Evolutionary conservation across 1,139 yeast species (phyloP), one percentile per base, ranked within the genome.

Genomic region (Blastobotrys serpentis): DNA sequence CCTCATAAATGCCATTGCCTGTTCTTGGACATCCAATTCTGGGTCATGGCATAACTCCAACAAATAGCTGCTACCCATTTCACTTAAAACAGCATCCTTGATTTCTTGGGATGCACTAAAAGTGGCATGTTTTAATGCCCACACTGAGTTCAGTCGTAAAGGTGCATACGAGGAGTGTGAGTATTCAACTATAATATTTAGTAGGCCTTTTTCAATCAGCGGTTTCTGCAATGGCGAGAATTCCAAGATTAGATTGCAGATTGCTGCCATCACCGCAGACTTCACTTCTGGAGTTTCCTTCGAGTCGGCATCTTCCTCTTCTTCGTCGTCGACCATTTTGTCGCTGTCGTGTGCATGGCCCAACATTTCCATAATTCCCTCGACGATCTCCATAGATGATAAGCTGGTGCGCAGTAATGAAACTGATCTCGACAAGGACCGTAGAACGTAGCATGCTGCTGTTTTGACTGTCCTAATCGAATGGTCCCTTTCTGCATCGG

Each of bases 201-300:
- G 72, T 3, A 78, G 68, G 2, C 81, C 86, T 53, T 77, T 74
- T 17, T 78, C 76, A 30, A 83, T 69, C 48, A 86, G 72, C 43
- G 74, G 75, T 43, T 76, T 71, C 46, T 87, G 77, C 56, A 86
- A 72, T 1, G 92, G 85, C 48, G 90, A 82, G 63, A 87, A 88
- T 54, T 88, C 96, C 25, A 88, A 74, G 8, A 86, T 81, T 47
- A 87, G 74, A 61, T 89, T 89, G 37, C 95, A 86, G 21, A 86
- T 67, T 2, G 82, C 77, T 2, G 94, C 87, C 63, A 86, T 72
- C 1, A 83, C 75, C 4, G 84, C 75, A 0, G 84, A 75, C 56
- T 77, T 76, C 42, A 82, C 73, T 50, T 76, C 69, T 36, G 75
- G 65, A 6, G 26, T 23, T 23, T 23, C 26, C 10, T 6, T 23